Base-by-base conservation (phyloP, 2,329 filamentous ascomycete species). In the Aphanoascus verrucosus region DNA sequence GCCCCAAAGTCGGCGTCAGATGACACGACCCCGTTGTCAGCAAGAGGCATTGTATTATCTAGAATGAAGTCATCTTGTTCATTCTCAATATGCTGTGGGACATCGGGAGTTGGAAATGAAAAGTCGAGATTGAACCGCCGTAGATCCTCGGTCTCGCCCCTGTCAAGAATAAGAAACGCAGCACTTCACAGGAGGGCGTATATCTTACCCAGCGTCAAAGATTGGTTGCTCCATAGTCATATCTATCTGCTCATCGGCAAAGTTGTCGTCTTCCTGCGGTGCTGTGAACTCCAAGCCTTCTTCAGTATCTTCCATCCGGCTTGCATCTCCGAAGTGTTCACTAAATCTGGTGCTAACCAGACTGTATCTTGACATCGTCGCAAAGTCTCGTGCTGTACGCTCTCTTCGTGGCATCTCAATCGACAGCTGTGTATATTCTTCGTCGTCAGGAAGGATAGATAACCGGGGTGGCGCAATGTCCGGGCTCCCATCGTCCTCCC, bases 281-380 rank as follows among this genome's bases (percentile, higher is more conserved):
- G 70, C 62, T 9, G 69, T 67, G 20, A 68, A 63, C 31, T 74
- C 73, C 12, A 60, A 66, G 17, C 54, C 61, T 31, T 72, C 69
- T 12, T 58, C 72, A 1, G 67, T 71, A 11, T 72, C 70, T 50
- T 75, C 74, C 7, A 75, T 56, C 52, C 72, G 67, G 15, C 70
- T 73, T 45, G 73, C 57, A 52, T 76, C 75, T 1, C 67, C 74
- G 58, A 79, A 79, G 53, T 73, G 67, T 55, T 78, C 77, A 59
- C 75, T 79, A 46, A 77, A 62, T 17, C 71, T 64, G 19, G 66
- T 62, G 48, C 64, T 67, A 11, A 66, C 69, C 50, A 70, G 67
- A 55, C 75, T 73, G 55, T 72, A 70, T 55, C 71, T 69, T 11
- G 69, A 72, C 14, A 73, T 49, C 28, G 67, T 65, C 37, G 64